Evolutionary conservation across 2,329 filamentous ascomycete genomes (phyloP).

Genomic region (Cladosporium sp.): DNA sequence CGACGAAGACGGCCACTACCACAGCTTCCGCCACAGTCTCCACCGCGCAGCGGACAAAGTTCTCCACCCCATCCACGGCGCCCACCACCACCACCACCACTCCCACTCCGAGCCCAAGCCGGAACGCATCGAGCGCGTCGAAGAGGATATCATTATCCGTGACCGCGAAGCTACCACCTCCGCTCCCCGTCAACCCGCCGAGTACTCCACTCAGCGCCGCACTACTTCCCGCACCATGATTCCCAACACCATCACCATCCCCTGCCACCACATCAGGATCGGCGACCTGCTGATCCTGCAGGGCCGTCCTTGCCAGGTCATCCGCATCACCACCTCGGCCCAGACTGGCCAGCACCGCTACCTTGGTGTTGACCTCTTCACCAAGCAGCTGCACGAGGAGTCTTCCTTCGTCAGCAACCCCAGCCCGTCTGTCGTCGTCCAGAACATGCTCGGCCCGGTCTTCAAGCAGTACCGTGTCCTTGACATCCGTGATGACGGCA

Average conservation of each 20-base stretch:
- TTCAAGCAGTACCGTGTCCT: conserved; percentile 99
- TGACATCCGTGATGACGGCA: conserved; percentile 83
- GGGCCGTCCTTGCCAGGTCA: conserved; percentile 98
- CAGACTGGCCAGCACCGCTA: conserved; percentile 99
- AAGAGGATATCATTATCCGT: conserved; percentile 53
- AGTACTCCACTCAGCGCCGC: conserved; percentile 30
- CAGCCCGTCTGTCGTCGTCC: conserved; percentile 91
- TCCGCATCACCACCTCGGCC: conserved; percentile 96
- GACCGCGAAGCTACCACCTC: conserved; percentile 49
- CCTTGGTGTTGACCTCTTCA: conserved; percentile 99
- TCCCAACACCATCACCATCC: conserved; percentile 92
- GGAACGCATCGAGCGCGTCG: conserved; percentile 34
- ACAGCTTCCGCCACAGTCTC: conserved; percentile 72
- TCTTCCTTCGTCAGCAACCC: conserved; percentile 97
- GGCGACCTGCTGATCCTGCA: conserved; percentile 98
- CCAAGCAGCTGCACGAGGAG: conserved; percentile 99
- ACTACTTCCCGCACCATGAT: conserved; percentile 25
- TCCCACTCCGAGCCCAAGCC: conserved; percentile 52
- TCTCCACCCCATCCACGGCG: conserved; percentile 63
- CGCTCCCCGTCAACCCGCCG: conserved; percentile 37
- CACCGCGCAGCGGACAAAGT: conserved; percentile 67
- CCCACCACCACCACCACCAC: conserved; percentile 30
- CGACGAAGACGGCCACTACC: conserved; percentile 76
- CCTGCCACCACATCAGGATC: conserved; percentile 99
- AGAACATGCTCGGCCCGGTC: conserved; percentile 98